These are phyloP conservation scores for Lodderomyces beijingensis DNA, from an alignment of 1,139 yeast species.

Conservation along the genomic window DNA sequence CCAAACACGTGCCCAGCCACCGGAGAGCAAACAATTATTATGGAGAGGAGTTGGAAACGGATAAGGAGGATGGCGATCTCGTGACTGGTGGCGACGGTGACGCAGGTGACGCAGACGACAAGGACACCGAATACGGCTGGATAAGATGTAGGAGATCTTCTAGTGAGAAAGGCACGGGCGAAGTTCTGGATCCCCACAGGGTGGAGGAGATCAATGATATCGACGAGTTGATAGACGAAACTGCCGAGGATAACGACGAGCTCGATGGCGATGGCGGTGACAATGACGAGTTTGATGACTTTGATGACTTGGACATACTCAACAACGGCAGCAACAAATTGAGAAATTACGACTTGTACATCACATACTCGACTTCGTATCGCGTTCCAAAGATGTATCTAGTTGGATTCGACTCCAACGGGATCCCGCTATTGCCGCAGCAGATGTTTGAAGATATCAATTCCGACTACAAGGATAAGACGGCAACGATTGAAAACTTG, in stretches of 20 bases:
- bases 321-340: constrained; percentile 27
- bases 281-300: constrained; percentile 1
- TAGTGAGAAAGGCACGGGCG: constrained; percentile 8
- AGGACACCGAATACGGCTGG: constrained; percentile 8
- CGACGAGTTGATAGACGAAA: constrained; percentile 39
- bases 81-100: constrained; percentile 41
- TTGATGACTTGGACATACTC: constrained; percentile 28
- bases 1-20: constrained; percentile 84
- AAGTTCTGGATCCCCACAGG: constrained; percentile 7
- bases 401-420: constrained; percentile 80
- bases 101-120: constrained; percentile 1
- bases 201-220: constrained; percentile 25
- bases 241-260: constrained; percentile 24
- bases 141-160: constrained; percentile 4
- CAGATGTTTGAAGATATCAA: constrained; percentile 95
- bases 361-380: constrained; percentile 90
- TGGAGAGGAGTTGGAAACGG: constrained; percentile 35
- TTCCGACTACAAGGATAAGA: constrained; percentile 87
- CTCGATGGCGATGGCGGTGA: constrained; percentile 16
- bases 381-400: constrained; percentile 93
- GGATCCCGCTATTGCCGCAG: constrained; percentile 79
- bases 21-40: constrained; percentile 65
- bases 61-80: constrained; percentile 42
- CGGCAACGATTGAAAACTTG: constrained; percentile 91
- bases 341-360: constrained; percentile 82